Percentiles rank a stretch among this genome's conserved stretches.
phyloP scores from a whole-genome alignment of 208 protist species.

The Leishmania turanica region DNA sequence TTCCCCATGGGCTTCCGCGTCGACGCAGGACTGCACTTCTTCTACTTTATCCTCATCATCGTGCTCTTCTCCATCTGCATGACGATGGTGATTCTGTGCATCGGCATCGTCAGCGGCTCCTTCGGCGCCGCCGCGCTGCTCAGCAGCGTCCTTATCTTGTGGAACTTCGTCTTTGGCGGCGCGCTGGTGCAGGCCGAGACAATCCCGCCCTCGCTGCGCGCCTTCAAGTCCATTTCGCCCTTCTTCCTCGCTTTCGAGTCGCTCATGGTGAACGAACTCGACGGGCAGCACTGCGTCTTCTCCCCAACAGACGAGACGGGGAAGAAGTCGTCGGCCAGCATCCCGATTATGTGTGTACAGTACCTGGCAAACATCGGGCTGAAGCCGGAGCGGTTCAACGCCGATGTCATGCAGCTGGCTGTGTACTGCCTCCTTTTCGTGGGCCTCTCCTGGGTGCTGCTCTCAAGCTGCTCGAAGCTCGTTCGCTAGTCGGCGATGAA shows the following conservation, averaged over 20 bases:
- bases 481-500: slow-evolving; percentile 36
- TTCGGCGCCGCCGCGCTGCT: slow-evolving; percentile 85
- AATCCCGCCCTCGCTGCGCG: slow-evolving; percentile 63
- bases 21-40: slow-evolving; percentile 81
- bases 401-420: slow-evolving; percentile 79
- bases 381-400: slow-evolving; percentile 60
- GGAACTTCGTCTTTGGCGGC: slow-evolving; percentile 94
- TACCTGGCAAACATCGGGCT: slow-evolving; percentile 89
- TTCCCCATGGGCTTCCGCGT: slow-evolving; percentile 91
- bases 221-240: slow-evolving; percentile 78
- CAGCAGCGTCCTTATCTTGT: slow-evolving; percentile 88
- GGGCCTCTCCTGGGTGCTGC: slow-evolving; percentile 63
- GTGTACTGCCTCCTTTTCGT: slow-evolving; percentile 65
- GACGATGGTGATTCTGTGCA: slow-evolving; percentile 80
- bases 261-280: slow-evolving; percentile 93
- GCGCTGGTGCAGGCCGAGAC: slow-evolving; percentile 87
- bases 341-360: slow-evolving; percentile 86
- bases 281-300: slow-evolving; percentile 85
- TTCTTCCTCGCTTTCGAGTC: slow-evolving; percentile 93
- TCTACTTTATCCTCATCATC: slow-evolving; percentile 88
- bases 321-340: slow-evolving; percentile 48
- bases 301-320: slow-evolving; percentile 80
- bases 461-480: slow-evolving; percentile 67
- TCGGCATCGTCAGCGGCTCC: slow-evolving; percentile 75
- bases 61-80: slow-evolving; percentile 85